phyloP scores from a whole-genome alignment of 495 filamentous ascomycete genomes.

The Jackrogersella multiformis region DNA sequence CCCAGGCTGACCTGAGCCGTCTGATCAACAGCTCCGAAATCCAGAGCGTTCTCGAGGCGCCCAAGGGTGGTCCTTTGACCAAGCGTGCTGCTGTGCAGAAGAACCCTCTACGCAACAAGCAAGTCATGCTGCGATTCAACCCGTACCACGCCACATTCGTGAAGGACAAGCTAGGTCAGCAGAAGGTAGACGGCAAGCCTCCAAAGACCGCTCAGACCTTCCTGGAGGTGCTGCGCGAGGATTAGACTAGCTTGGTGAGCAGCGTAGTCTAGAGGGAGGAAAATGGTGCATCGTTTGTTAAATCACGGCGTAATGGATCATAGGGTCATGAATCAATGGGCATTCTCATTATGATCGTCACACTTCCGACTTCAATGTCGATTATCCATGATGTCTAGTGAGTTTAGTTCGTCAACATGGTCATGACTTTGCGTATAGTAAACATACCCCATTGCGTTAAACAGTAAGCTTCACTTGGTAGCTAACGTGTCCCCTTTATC shows the following conservation, averaged over 20 bases:
- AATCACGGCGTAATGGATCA: conserved; percentile 48
- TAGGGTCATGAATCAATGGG: conserved; percentile 50
- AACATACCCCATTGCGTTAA: neutral
- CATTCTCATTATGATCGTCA: conserved; percentile 45
- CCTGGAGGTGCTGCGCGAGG: conserved; percentile 52
- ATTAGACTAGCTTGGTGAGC: conserved; percentile 53
- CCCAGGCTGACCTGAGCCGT: conserved; percentile 91
- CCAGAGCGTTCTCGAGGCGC: conserved; percentile 88
- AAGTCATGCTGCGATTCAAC: conserved; percentile 95
- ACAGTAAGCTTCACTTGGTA: neutral
- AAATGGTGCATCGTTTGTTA: conserved; percentile 41
- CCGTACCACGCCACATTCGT: conserved; percentile 90
- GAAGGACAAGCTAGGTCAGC: conserved; percentile 66
- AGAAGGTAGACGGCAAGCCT: conserved; percentile 54
- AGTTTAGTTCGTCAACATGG: neutral
- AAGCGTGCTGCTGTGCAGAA: conserved; percentile 94
- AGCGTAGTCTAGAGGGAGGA: conserved; percentile 39
- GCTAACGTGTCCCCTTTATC: neutral
- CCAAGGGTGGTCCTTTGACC: conserved; percentile 87
- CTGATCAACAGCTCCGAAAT: conserved; percentile 99
- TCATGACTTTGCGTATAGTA: neutral
- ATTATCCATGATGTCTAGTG: neutral
- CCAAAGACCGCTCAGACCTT: conserved; percentile 48
- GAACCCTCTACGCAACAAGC: conserved; percentile 98
- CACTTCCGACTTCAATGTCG: conserved; percentile 20